phyloP scores from a whole-genome alignment of 352 stramenopile species.

The Pythium dissimile region DNA sequence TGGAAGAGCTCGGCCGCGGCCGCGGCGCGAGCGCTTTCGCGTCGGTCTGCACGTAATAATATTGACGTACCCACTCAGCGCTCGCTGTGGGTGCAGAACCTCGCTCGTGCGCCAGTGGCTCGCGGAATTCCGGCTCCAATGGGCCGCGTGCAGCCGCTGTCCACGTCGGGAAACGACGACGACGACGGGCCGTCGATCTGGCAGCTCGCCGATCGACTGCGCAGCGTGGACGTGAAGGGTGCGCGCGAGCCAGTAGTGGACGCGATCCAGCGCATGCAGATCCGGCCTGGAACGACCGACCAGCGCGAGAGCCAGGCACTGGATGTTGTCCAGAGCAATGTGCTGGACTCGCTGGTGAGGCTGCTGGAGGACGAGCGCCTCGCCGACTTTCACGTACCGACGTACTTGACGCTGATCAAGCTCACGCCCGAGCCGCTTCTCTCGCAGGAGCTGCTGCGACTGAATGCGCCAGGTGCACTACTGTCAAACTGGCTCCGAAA shows the following conservation, averaged over 20 bases:
- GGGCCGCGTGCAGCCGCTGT: conserved; percentile 4
- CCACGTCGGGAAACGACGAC: neutral
- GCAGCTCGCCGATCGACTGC: conserved; percentile 18
- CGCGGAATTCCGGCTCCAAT: conserved; percentile 10
- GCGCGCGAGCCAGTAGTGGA: conserved; percentile 12
- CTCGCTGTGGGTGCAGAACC: neutral
- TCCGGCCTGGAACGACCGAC: conserved; percentile 15
- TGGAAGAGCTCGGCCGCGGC: conserved; percentile 10
- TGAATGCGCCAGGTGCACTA: conserved; percentile 28
- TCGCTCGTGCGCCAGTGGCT: neutral
- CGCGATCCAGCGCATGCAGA: conserved; percentile 15
- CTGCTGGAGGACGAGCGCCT: conserved; percentile 53
- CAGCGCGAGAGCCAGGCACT: conserved; percentile 40
- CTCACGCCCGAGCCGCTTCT: conserved; percentile 49
- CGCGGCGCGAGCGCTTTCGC: neutral
- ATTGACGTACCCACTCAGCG: neutral
- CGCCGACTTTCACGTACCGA: conserved; percentile 52
- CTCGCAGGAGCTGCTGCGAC: conserved; percentile 51
- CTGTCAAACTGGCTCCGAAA: neutral
- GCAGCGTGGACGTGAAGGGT: conserved; percentile 14
- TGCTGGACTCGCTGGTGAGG: conserved; percentile 35
- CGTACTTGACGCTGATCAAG: conserved; percentile 65
- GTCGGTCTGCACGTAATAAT: too few species aligned
- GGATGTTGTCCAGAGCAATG: conserved; percentile 54
- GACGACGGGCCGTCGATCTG: conserved; percentile 14